Evolutionary conservation across 2,329 filamentous ascomycete species (phyloP).

Genomic region (Ophiostoma sp.): DNA sequence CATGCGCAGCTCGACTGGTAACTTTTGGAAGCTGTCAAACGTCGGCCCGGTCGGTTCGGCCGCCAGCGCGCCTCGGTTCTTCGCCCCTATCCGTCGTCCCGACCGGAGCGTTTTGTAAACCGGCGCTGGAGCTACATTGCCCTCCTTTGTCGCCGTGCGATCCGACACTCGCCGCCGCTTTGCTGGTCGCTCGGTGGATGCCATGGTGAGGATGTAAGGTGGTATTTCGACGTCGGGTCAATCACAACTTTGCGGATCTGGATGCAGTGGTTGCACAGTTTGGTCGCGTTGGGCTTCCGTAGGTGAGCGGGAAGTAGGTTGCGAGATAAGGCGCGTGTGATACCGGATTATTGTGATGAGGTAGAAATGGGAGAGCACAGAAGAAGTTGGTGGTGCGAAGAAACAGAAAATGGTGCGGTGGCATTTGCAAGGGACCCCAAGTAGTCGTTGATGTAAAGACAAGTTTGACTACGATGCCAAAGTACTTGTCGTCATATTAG

Average conservation of each 20-base stretch:
- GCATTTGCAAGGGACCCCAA: no score
- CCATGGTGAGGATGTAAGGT: not conserved
- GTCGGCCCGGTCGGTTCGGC: not conserved
- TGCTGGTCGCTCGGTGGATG: not conserved
- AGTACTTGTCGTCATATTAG: not conserved
- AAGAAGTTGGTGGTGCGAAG: not conserved
- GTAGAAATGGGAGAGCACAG: not conserved
- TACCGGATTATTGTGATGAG: not conserved
- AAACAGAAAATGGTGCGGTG: not conserved
- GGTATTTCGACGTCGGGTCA: no score
- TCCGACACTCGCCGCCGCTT: not conserved
- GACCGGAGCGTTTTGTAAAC: not conserved
- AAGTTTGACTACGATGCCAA: not conserved
- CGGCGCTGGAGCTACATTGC: not conserved
- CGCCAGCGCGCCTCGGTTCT: not conserved
- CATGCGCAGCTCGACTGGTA: slow-evolving; percentile 26
- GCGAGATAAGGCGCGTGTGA: not conserved
- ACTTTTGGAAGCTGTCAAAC: slow-evolving; percentile 19
- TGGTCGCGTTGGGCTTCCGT: not conserved
- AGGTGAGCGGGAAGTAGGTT: not conserved
- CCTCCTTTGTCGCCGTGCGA: not conserved
- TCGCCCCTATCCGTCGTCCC: not conserved
- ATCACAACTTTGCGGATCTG: no score
- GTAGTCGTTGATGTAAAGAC: no score
- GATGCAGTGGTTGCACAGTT: no score